These are phyloP conservation scores for Colletotrichum brevisporum DNA, from an alignment of 2,329 filamentous ascomycete genomes.

Conservation along the genomic window DNA sequence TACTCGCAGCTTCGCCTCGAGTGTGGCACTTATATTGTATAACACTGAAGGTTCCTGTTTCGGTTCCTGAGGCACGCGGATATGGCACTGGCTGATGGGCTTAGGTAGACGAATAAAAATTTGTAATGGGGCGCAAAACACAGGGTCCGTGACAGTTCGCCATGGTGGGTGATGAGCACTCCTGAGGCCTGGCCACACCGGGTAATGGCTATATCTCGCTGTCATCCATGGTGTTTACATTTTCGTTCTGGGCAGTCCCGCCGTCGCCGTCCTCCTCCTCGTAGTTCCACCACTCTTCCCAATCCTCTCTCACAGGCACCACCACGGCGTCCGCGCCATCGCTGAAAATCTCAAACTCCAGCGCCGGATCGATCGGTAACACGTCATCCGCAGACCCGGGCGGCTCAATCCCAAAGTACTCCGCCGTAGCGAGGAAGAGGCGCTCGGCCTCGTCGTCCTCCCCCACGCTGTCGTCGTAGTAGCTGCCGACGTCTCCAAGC, in stretches of 20 bases:
- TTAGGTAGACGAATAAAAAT: slow-evolving; percentile 43
- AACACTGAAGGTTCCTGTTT: slow-evolving; percentile 39
- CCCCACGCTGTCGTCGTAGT: neutral
- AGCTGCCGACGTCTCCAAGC: no score
- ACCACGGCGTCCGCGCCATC: neutral
- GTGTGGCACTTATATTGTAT: slow-evolving; percentile 36
- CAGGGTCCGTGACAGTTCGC: no score
- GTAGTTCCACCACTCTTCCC: slow-evolving; percentile 8
- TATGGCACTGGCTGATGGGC: slow-evolving; percentile 41
- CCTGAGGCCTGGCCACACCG: no score
- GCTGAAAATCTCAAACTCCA: neutral
- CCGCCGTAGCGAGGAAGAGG: neutral
- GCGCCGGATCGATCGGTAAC: neutral
- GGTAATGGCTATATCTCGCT: no score
- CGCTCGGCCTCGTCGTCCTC: neutral
- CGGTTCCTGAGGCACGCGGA: slow-evolving; percentile 34
- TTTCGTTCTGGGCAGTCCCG: neutral
- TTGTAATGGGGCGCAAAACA: slow-evolving; percentile 37
- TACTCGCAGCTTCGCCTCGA: slow-evolving; percentile 27
- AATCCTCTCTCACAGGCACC: neutral
- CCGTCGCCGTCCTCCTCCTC: neutral
- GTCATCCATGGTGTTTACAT: neutral
- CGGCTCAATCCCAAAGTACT: neutral
- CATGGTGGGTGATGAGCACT: no score
- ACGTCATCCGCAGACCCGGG: neutral